These are phyloP conservation scores for Larix kaempferi DNA, from an alignment of 75 land plant species.

Conservation along the genomic window DNA sequence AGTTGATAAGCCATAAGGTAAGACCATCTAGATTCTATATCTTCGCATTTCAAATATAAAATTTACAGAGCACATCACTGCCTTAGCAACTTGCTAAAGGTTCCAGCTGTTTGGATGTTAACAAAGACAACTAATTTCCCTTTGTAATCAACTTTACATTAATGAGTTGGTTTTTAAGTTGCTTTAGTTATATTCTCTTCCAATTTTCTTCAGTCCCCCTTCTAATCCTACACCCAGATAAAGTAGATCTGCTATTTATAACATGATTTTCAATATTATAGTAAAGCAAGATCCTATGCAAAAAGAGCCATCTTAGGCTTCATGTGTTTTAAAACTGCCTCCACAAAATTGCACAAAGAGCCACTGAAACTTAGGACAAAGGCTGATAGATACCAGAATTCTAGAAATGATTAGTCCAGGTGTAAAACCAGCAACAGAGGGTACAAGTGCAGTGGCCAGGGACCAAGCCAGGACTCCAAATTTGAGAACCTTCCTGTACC, in stretches of 20 bases:
- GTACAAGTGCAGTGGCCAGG: conserved; percentile 83
- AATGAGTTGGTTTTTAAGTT: too few relatives aligned
- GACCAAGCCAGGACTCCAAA: conserved; percentile 94
- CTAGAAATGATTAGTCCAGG: conserved; percentile 84
- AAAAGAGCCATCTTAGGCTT: not conserved
- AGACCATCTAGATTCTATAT: too few relatives aligned
- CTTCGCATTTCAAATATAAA: too few relatives aligned
- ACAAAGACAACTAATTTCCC: too few relatives aligned
- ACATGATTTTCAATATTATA: not conserved
- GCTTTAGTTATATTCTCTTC: too few relatives aligned
- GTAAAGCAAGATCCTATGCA: not conserved
- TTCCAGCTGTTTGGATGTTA: too few relatives aligned
- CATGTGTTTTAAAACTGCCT: not conserved
- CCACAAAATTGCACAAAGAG: not conserved
- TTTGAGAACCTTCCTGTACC: conserved; percentile 74
- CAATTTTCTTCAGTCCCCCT: too few relatives aligned
- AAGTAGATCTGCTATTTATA: not conserved
- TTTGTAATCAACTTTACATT: too few relatives aligned
- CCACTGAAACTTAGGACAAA: not conserved
- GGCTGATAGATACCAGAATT: conserved; percentile 53
- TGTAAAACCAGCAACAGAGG: conserved; percentile 66
- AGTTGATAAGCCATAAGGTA: too few relatives aligned
- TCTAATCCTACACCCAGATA: not conserved
- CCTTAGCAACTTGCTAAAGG: too few relatives aligned
- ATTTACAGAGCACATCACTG: too few relatives aligned